Base-by-base conservation (phyloP, 208 protist species). In the Kentomonas sorsogonicus region DNA sequence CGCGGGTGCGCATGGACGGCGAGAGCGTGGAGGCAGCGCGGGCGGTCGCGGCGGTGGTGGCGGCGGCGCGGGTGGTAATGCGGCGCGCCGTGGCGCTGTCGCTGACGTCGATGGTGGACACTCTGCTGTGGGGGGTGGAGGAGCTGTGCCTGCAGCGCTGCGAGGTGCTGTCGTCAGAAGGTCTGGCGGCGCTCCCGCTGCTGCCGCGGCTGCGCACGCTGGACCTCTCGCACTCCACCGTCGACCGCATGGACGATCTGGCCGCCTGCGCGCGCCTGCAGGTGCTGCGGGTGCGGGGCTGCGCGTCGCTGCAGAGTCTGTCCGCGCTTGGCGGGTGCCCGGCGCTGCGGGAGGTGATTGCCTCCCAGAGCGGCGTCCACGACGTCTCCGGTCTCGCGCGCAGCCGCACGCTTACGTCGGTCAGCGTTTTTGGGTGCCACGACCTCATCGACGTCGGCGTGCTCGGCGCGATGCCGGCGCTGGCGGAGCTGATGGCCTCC, bases 301-400 rank as follows among this genome's bases (percentile, higher is more conserved):
- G 55, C 22, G 26, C 40, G 15, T 34, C 29, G 53, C 48, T 73
- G 5, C 26, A 29, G 30, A 67, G 60, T 9, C 40, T 67, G 11
- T 63, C 60, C 4, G 43, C 53, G 3, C 47, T 73, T 13, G 66
- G 60, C 11, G 3, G 29, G 15, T 25, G 39, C 3, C 47, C 60
- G 9, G 15, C 53, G 15, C 38, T 73, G 34, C 23, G 36, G 22
- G 51, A 62, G 3, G 48, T 63, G 22, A 43, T 60, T 1, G 60
- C 66, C 2, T 73, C 66, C 3, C 66, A 67, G 39, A 67, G 66
- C 26, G 54, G 53, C 54, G 41, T 67, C 41, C 38, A 46, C n/a
- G 54, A 62, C 0, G 18, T 73, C 18, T 45, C n/a, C 10, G 66
- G 54, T 2, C 36, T 67, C 25, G 59, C 48, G 20, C 60, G 38